Evolutionary conservation across 371 early-diverging fungal species (phyloP), one percentile per base, ranked within the genome.

Genomic region (Syncephalastrum contaminatum): DNA sequence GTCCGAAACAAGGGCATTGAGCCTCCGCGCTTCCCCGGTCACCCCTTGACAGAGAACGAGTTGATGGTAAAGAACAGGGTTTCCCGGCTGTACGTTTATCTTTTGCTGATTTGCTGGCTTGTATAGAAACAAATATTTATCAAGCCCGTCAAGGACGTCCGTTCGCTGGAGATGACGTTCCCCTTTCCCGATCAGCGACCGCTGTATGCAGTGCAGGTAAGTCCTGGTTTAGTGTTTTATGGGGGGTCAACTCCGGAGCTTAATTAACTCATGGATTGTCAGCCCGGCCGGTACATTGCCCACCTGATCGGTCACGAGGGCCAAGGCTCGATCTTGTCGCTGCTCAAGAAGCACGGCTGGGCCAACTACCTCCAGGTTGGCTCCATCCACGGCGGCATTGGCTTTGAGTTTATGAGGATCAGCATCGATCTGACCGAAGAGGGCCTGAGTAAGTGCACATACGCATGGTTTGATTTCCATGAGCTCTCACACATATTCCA

Each of bases 281-380:
- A 90, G 77, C 91, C 93, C 42, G 78, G 77, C 14, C 66, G 78
- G 20, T 92, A 91, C 55, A 62, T 92, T n/a, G 79, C 86, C 14
- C 88, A 88, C 56, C 72, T 92, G 42, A 82, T 92, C 45, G 92
- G 91, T n/a, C 91, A 93, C 59, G 91, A 91, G 61, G 89, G 89
- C 19, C 70, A 77, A 19, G 98, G 98, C 0, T 93, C 94, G 0
- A 80, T 98, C 30, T 73, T 96, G 20, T 90, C 94, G 1, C 64
- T 85, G 18, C 72, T 98, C 43, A 94, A 95, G 64, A 78, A 85
- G 66, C 84, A 88, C 56, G 94, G 75, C 15, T 97, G 96, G 96
- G 97, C 94, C 2, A 87, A 87, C 48, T 77, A 78, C 41, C 66
- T 95, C 56, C 81, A 80, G 24, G 89, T 88, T 0, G 89, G 92